Conservation (phyloP, 805 yeast genomes). For the Wickerhamiella cacticola region DNA sequence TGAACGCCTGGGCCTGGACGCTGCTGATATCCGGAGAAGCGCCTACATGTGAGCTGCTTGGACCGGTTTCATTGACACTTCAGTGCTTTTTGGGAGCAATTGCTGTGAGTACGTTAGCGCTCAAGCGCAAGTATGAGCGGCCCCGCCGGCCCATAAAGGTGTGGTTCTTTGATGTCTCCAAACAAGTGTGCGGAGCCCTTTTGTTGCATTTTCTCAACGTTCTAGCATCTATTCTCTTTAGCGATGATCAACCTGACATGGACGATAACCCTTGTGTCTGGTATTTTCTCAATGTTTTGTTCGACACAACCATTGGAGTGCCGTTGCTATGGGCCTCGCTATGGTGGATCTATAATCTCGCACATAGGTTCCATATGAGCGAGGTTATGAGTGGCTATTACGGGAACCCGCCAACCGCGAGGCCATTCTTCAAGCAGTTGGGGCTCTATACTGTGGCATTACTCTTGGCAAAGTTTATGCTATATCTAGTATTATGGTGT, state of each 20-base stretch:
- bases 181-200: slow-evolving; percentile 78
- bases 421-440: slow-evolving; percentile 62
- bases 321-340: slow-evolving; percentile 59
- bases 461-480: slow-evolving; percentile 47
- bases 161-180: slow-evolving; percentile 82
- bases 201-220: slow-evolving; percentile 75
- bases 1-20: slow-evolving; percentile 5
- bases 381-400: slow-evolving; percentile 44
- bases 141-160: slow-evolving; percentile 82
- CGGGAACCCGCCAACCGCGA: slow-evolving; percentile 51
- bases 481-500: slow-evolving; percentile 44
- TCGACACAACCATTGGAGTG: slow-evolving; percentile 91
- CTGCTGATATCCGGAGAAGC: not conserved
- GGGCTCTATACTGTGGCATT: slow-evolving; percentile 53
- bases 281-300: slow-evolving; percentile 77
- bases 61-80: slow-evolving; percentile 73
- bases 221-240: slow-evolving; percentile 46
- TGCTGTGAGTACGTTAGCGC: slow-evolving; percentile 58
- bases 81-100: slow-evolving; percentile 67
- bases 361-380: slow-evolving; percentile 33
- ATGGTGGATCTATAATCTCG: slow-evolving; percentile 30
- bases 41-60: slow-evolving; percentile 50
- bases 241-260: slow-evolving; percentile 30
- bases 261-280: slow-evolving; percentile 76
- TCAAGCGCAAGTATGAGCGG: slow-evolving; percentile 65